Conservation (phyloP, 2,329 filamentous ascomycete species). For the Exophiala aquamarina region DNA sequence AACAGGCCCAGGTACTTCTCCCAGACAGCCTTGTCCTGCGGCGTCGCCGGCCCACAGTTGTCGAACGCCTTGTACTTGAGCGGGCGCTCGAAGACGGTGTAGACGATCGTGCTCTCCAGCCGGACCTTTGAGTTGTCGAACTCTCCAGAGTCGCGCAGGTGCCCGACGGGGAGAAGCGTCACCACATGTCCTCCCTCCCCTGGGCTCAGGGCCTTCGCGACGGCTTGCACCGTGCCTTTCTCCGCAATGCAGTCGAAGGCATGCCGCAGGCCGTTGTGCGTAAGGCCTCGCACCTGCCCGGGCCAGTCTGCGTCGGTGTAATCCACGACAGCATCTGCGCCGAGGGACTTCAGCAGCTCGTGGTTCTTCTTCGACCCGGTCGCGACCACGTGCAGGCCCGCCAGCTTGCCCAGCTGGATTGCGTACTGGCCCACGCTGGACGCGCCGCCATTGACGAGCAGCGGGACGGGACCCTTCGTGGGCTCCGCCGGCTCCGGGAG, state of each 20-base stretch:
- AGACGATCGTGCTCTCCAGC: slow-evolving; percentile 1
- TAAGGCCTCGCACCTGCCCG: not conserved
- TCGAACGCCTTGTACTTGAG: slow-evolving; percentile 3
- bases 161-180: not conserved
- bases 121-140: not conserved
- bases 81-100: slow-evolving; percentile 2
- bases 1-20: slow-evolving; percentile 4
- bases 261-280: slow-evolving; percentile 1
- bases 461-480: slow-evolving; percentile 26
- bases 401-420: slow-evolving; percentile 32
- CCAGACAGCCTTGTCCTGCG: slow-evolving; percentile 1
- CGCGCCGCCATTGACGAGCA: slow-evolving; percentile 33
- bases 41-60: not conserved
- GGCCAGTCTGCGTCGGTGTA: slow-evolving; percentile 27
- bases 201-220: not conserved
- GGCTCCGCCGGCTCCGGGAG: slow-evolving; percentile 29
- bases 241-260: slow-evolving; percentile 4
- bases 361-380: slow-evolving; percentile 4
- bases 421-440: slow-evolving; percentile 35
- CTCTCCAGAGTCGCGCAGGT: not conserved
- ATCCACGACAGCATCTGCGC: slow-evolving; percentile 57
- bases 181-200: slow-evolving; percentile 1
- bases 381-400: slow-evolving; percentile 26
- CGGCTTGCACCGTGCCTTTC: not conserved
- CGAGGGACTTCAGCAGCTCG: slow-evolving; percentile 35